These are phyloP conservation scores for Suhomyces terraborum DNA, from an alignment of 1,139 yeast species.

Conservation along the genomic window DNA sequence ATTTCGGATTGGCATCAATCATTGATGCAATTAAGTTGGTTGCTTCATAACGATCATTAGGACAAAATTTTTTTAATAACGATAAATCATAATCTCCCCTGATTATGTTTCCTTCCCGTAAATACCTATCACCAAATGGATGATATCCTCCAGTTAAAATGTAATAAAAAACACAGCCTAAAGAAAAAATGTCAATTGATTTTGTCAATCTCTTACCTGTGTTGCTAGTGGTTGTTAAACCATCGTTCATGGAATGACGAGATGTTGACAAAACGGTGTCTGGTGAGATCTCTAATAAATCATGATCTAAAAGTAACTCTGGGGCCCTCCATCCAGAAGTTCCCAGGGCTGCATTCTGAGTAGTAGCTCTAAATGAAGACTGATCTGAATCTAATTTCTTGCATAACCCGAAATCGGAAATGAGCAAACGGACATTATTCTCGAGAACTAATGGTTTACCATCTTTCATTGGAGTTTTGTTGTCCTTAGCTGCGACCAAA, in stretches of 20 bases:
- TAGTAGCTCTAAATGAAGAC: constrained; percentile 89
- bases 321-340: constrained; percentile 99
- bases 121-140: constrained; percentile 89
- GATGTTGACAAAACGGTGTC: constrained; percentile 38
- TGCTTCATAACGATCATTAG: constrained; percentile 61
- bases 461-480: constrained; percentile 11
- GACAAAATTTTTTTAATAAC: constrained; percentile 39
- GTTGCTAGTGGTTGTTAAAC: constrained; percentile 3
- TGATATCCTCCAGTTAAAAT: constrained; percentile 84
- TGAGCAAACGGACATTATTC: constrained; percentile 59
- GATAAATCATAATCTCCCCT: constrained; percentile 66
- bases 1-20: constrained; percentile 67
- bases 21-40: constrained; percentile 69
- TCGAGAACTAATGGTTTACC: constrained; percentile 18
- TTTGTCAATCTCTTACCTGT: constrained; percentile 67
- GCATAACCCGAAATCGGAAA: constrained; percentile 95
- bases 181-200: constrained; percentile 89
- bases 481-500: constrained; percentile 66
- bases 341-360: constrained; percentile 88
- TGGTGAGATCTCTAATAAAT: constrained; percentile 43
- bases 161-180: constrained; percentile 93
- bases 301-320: constrained; percentile 62
- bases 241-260: constrained; percentile 15
- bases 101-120: constrained; percentile 86
- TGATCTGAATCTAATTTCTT: constrained; percentile 90